These are phyloP conservation scores for Annulohypoxylon maeteangense DNA, from an alignment of 495 filamentous ascomycete species.

Conservation along the genomic window DNA sequence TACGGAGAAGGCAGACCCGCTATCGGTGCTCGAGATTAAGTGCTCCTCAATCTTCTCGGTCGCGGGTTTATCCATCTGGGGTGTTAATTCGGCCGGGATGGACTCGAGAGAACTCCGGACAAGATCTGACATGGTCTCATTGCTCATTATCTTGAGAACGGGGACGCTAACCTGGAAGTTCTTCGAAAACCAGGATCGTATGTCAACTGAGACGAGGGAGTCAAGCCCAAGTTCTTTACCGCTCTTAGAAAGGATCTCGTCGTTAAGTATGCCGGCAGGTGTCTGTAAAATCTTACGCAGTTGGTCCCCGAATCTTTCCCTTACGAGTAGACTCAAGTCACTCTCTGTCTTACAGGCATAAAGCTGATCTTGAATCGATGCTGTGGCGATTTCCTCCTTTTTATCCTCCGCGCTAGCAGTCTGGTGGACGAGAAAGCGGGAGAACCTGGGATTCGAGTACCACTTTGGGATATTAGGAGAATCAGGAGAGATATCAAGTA, in stretches of 20 bases:
- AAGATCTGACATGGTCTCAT: not conserved
- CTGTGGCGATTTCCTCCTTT: not conserved
- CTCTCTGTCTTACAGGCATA: not conserved
- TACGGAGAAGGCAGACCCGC: not conserved
- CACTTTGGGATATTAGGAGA: not conserved
- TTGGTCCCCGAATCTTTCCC: not conserved
- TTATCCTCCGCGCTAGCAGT: not conserved
- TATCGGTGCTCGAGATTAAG: not conserved
- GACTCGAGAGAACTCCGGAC: not conserved
- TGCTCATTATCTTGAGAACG: not conserved
- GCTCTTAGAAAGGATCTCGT: not conserved
- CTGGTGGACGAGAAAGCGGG: not conserved
- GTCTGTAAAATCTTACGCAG: not conserved
- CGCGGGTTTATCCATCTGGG: not conserved
- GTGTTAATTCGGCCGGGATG: not conserved
- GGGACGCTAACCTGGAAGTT: not conserved
- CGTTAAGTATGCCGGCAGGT: not conserved
- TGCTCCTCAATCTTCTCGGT: not conserved
- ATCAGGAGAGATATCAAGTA: not conserved
- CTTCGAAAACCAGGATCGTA: not conserved
- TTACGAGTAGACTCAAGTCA: not conserved
- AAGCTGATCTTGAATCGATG: not conserved
- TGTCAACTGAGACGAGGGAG: not conserved
- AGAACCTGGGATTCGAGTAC: not conserved
- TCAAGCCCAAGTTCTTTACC: not conserved